Conservation (phyloP, 139 green algal genomes). For the Monoraphidium neglectum region DNA sequence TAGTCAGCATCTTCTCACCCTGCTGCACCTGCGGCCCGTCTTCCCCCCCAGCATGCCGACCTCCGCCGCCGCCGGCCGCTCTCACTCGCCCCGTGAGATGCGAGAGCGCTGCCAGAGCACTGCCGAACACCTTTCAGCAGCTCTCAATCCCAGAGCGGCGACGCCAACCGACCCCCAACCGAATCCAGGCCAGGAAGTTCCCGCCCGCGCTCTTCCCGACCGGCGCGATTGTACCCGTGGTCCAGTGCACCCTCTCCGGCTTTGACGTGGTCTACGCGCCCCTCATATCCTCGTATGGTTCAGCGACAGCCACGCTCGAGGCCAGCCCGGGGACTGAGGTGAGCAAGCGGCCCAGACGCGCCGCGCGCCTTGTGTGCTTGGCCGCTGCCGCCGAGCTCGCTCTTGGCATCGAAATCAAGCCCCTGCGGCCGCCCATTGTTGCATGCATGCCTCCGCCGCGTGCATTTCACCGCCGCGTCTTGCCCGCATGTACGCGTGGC, state of each 20-base stretch:
- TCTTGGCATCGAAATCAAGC: too few relatives aligned
- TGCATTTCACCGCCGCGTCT: too few relatives aligned
- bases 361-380: conserved; percentile 22
- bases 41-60: too few relatives aligned
- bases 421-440: background rate
- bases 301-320: conserved; percentile 59
- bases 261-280: conserved; percentile 74
- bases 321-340: conserved; percentile 45
- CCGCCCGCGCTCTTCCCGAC: conserved; percentile 33
- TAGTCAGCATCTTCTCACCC: too few relatives aligned
- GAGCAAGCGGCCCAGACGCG: conserved; percentile 9
- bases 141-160: too few relatives aligned
- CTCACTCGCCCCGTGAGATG: too few relatives aligned
- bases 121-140: too few relatives aligned
- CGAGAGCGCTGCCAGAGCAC: too few relatives aligned
- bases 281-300: conserved; percentile 61
- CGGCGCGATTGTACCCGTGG: conserved; percentile 50
- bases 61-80: too few relatives aligned
- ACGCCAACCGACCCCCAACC: too few relatives aligned
- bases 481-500: too few relatives aligned
- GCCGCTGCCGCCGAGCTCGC: background rate
- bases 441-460: background rate
- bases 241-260: conserved; percentile 49
- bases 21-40: too few relatives aligned
- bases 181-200: conserved; percentile 48